Evolutionary conservation across 2,329 filamentous ascomycete genomes (phyloP), one percentile per base, ranked within the genome.

Genomic region (Pseudogymnoascus sp.): DNA sequence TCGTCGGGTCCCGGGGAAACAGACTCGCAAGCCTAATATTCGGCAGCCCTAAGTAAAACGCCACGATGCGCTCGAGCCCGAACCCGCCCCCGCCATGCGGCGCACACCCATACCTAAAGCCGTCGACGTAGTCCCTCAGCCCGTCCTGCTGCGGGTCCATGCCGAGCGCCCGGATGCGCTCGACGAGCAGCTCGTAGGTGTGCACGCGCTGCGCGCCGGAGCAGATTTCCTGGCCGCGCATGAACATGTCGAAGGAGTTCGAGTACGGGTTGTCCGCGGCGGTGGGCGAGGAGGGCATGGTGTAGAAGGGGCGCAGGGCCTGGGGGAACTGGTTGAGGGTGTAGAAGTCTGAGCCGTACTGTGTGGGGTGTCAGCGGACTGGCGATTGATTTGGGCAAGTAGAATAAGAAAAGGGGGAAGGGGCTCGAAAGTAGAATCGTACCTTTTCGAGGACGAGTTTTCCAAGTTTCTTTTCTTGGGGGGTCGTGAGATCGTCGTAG

Each of bases 231-330:
- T 88, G 84, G 13, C 85, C 85, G 69, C 85, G 83, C 85, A 88
- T 87, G 78, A 88, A 87, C 78, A 88, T 86, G 74, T 88, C 85
- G 75, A 87, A 88, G 3, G 82, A 84, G 77, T 87, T 87, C 47
- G 81, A 79, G 68, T 80, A 78, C 69, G 79, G 75, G 36, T 40
- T 40, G 8, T 73, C 75, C 60, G 79, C 74, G 61, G 83, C 78
- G 36, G 77, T 71, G 23, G 79, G n/a, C n/a, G n/a, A 78, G 61
- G 79, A 81, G 26, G 82, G 79, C 78, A 87, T 87, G 67, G 85
- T 87, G 78, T 88, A 88, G 74, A 87, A 87, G 36, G 85, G 86
- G 50, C 85, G 82, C 64, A 87, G 81, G 64, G 81, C 78, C 71
- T 85, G 81, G 23, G 85, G 85, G 77, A 86, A 88, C 71, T 87